Evolutionary conservation across 1,139 yeast species (phyloP).

Genomic region (Yamadazyma jaroonii): DNA sequence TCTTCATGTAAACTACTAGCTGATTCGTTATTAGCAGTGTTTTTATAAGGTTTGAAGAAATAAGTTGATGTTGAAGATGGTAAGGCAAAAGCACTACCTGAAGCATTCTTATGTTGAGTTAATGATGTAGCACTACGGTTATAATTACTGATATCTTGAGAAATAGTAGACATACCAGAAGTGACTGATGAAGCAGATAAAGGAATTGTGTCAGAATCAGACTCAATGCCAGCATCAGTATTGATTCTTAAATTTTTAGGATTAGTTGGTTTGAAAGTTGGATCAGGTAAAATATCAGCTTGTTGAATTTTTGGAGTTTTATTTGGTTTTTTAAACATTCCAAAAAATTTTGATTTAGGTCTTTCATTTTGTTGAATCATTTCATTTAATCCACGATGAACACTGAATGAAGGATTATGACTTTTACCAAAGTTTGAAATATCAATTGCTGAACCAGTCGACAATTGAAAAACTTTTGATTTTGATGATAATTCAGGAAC

Average conservation of each 20-base stretch:
- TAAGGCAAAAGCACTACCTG: slow-evolving; percentile 44
- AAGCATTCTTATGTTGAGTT: slow-evolving; percentile 18
- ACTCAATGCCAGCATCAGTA: slow-evolving; percentile 12
- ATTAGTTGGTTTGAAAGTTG: slow-evolving; percentile 9
- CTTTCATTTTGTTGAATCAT: slow-evolving; percentile 10
- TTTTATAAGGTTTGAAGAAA: slow-evolving; percentile 33
- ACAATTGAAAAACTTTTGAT: slow-evolving; percentile 3
- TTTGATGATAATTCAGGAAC: slow-evolving; percentile 3
- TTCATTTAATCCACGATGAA: slow-evolving; percentile 14
- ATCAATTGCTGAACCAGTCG: slow-evolving; percentile 41
- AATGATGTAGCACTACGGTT: slow-evolving; percentile 8
- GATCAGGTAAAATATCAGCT: slow-evolving; percentile 4
- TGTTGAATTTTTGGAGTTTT: slow-evolving; percentile 9
- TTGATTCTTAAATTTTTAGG: slow-evolving; percentile 15
- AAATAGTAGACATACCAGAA: slow-evolving; percentile 13
- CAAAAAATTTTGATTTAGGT: slow-evolving; percentile 17
- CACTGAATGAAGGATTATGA: slow-evolving; percentile 37
- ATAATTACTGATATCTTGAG: slow-evolving; percentile 8
- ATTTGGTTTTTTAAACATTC: slow-evolving; percentile 18
- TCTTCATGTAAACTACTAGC: slow-evolving; percentile 12
- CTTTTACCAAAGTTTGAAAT: slow-evolving; percentile 41
- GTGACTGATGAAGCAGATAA: slow-evolving; percentile 15
- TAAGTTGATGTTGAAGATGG: slow-evolving; percentile 45
- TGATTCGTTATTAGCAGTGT: slow-evolving; percentile 1
- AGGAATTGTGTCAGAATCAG: slow-evolving; percentile 17